A percentile compares a stretch with the other conserved stretches of the same genome.
Conservation (phyloP, 1,139 yeast genomes). For the Geotrichum macrosporum region DNA sequence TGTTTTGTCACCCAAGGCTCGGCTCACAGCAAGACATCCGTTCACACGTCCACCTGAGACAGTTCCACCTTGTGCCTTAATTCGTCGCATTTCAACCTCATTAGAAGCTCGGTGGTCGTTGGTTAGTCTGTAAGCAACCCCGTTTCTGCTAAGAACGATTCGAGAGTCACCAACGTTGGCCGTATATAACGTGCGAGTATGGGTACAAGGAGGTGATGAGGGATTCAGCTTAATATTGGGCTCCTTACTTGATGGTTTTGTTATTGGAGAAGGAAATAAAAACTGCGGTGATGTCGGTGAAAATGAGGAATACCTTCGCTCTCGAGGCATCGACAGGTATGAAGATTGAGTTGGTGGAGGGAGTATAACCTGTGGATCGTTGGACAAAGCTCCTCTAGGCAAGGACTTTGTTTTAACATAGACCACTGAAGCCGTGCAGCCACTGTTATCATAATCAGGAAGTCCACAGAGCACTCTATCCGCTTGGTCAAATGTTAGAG, state of each 20-base stretch:
- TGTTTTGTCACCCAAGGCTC: slow-evolving; percentile 81
- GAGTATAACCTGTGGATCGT: no score
- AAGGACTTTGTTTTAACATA: slow-evolving; percentile 20
- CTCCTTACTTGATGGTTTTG: no score
- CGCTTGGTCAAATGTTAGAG: slow-evolving; percentile 27
- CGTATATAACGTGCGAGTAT: slow-evolving; percentile 48
- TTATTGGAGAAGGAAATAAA: no score
- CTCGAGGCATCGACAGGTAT: not conserved
- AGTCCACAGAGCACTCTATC: slow-evolving; percentile 19
- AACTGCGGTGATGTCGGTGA: slow-evolving; percentile 17
- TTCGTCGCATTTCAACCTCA: slow-evolving; percentile 56
- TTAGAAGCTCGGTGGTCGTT: slow-evolving; percentile 82
- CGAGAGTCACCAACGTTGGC: slow-evolving; percentile 89
- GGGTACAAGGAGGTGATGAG: no score
- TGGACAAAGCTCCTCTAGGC: no score
- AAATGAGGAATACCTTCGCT: slow-evolving; percentile 9
- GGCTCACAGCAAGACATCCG: slow-evolving; percentile 78
- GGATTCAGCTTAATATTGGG: no score
- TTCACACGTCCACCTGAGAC: slow-evolving; percentile 71
- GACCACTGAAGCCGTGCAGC: slow-evolving; percentile 29
- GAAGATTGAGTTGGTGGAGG: not conserved
- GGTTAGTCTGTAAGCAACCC: slow-evolving; percentile 61
- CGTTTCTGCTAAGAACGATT: slow-evolving; percentile 62
- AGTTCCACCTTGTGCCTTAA: slow-evolving; percentile 65
- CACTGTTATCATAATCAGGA: slow-evolving; percentile 22